Conservation (phyloP, 2,329 filamentous ascomycete genomes). For the Tolypocladium ophioglossoides region DNA sequence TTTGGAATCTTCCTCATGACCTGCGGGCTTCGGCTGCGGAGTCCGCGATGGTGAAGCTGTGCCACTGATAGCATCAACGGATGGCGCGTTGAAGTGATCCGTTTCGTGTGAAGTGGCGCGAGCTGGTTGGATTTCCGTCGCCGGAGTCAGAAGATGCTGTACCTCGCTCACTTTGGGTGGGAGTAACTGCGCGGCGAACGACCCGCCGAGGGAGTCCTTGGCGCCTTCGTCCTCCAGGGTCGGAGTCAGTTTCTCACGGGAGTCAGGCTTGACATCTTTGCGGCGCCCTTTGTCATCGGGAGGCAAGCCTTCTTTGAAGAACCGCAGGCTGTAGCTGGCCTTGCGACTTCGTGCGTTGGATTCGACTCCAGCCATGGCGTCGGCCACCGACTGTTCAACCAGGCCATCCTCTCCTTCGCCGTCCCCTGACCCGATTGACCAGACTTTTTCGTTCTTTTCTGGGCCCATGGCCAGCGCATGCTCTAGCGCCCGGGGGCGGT, state of each 20-base stretch:
- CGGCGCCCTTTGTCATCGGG: conserved; percentile 44
- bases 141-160: not conserved
- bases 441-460: conserved; percentile 53
- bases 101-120: not conserved
- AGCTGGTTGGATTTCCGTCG: not conserved
- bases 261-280: conserved; percentile 30
- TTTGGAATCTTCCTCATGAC: conserved; percentile 12
- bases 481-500: conserved; percentile 28
- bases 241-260: conserved; percentile 30
- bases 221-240: conserved; percentile 20
- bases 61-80: conserved; percentile 1
- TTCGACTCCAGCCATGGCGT: conserved; percentile 50
- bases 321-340: conserved; percentile 54
- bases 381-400: conserved; percentile 54
- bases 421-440: conserved; percentile 49
- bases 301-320: conserved; percentile 57
- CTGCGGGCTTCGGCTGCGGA: conserved; percentile 8
- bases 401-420: conserved; percentile 40
- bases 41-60: conserved; percentile 6
- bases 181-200: not conserved
- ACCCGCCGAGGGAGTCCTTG: not conserved
- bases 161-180: not conserved
- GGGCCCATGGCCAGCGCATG: conserved; percentile 32
- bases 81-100: conserved; percentile 10
- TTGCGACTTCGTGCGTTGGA: conserved; percentile 56